Base-by-base conservation (phyloP, 768 basidiomycete genomes). In the Rhizopogon vulgaris region DNA sequence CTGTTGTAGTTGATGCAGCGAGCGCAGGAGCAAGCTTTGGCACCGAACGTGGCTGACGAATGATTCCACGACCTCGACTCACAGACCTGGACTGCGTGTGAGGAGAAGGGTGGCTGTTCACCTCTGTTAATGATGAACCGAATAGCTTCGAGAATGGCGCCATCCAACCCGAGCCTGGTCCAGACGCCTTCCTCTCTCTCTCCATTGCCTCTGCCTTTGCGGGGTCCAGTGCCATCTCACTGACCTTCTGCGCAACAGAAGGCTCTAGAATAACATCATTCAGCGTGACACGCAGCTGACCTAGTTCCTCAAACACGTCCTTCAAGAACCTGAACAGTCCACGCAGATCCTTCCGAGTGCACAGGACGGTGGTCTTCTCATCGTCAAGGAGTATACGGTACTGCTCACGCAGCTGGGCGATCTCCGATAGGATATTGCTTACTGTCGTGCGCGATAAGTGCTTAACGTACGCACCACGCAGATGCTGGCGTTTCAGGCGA, bases 261-360 rank as follows among this genome's bases (percentile, higher is more conserved):
- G 96, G 96, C 52, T 98, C 93, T 22, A 99, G 78, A 42, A 93
- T 85, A 40, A 97, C 76, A 51, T 94, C 87, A 63, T 99, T 99
- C 56, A 98, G 71, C 37, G 85, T 79, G 32, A 83, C 80, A 48
- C 94, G 83, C 60, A 97, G 72, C 57, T 85, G 78, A 1, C 90
- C 87, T 63, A 95, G 75, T 63, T 95, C 92, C 38, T 74, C 74
- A 56, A 98, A 90, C 22, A 85, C 69, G 55, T 98, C 94, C 63
- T 83, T 87, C 67, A 95, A 76, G 39, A 97, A 69, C 62, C 86
- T 92, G 73, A 97, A 82, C 48, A 99, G 69, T 7, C 77, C 70
- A 10, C 89, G 81, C 56, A 96, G 77, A 60, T 99, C 96, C 57
- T 83, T 87, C 32, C 90, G 78, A 9, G 85, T 84, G 63, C 83